A percentile compares a stretch with the other conserved stretches of the same genome.
These are phyloP conservation scores for Phytophthora cajani DNA, from an alignment of 352 stramenopile genomes.

Conservation along the genomic window DNA sequence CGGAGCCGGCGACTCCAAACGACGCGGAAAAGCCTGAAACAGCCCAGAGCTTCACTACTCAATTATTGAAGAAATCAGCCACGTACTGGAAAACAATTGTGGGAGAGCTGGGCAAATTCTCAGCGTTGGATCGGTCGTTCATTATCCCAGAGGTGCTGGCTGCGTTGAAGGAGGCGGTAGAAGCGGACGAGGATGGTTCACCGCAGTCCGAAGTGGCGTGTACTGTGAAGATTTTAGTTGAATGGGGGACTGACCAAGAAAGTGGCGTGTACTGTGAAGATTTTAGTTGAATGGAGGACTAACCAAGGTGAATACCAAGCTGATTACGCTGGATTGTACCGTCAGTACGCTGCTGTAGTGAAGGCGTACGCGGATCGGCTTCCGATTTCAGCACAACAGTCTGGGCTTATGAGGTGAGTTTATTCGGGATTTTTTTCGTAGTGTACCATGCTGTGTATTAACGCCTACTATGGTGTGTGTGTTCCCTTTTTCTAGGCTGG, in stretches of 20 bases:
- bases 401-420: neutral
- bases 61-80: neutral
- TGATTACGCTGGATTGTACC: slow-evolving; percentile 5
- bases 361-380: neutral
- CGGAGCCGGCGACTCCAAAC: too few relatives aligned
- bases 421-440: neutral
- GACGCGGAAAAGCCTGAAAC: too few relatives aligned
- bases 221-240: slow-evolving; percentile 1
- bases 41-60: too few relatives aligned
- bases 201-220: slow-evolving; percentile 1
- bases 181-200: neutral
- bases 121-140: neutral
- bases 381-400: neutral
- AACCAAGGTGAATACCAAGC: neutral
- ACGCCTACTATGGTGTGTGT: too few relatives aligned
- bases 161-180: neutral
- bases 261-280: slow-evolving; percentile 1
- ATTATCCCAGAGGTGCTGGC: neutral
- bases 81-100: neutral
- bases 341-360: neutral
- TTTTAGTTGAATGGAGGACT: neutral
- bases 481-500: too few relatives aligned
- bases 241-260: neutral
- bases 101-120: neutral
- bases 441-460: neutral